phyloP scores from a whole-genome alignment of 2,329 filamentous ascomycete species.

The Zelopaecilomyces penicillatus region DNA sequence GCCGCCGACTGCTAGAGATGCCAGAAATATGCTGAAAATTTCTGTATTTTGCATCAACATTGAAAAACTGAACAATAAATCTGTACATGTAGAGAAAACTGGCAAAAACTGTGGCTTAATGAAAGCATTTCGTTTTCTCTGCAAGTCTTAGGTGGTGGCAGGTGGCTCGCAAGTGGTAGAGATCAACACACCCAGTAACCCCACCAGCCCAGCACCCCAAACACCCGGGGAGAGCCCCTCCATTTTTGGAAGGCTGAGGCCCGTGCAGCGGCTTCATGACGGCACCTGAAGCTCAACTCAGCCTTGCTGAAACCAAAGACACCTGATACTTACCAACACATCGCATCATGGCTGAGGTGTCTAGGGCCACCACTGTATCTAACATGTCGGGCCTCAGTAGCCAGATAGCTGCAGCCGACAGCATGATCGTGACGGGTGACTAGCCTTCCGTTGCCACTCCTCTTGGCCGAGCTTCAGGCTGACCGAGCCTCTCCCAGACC shows the following conservation, averaged over 20 bases:
- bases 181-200: too few relatives aligned
- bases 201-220: too few relatives aligned
- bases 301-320: constrained; percentile 4
- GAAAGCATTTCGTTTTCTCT: too few relatives aligned
- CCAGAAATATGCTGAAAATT: too few relatives aligned
- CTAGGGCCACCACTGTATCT: constrained; percentile 4
- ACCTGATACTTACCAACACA: neutral
- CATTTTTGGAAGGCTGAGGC: constrained; percentile 8
- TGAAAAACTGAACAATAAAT: too few relatives aligned
- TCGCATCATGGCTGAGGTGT: neutral
- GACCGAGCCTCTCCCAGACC: constrained; percentile 39
- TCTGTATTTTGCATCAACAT: too few relatives aligned
- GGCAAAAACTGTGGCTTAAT: too few relatives aligned
- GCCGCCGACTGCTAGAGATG: too few relatives aligned
- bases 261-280: constrained; percentile 2
- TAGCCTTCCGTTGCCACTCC: neutral
- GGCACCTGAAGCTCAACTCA: neutral
- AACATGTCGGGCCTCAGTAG: constrained; percentile 4
- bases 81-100: too few relatives aligned
- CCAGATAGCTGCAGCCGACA: constrained; percentile 9
- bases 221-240: neutral
- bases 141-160: too few relatives aligned
- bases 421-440: constrained; percentile 35
- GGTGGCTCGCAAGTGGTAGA: too few relatives aligned
- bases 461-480: constrained; percentile 1